Evolutionary conservation across 75 land plant species (phyloP).

Genomic region (Larix kaempferi): DNA sequence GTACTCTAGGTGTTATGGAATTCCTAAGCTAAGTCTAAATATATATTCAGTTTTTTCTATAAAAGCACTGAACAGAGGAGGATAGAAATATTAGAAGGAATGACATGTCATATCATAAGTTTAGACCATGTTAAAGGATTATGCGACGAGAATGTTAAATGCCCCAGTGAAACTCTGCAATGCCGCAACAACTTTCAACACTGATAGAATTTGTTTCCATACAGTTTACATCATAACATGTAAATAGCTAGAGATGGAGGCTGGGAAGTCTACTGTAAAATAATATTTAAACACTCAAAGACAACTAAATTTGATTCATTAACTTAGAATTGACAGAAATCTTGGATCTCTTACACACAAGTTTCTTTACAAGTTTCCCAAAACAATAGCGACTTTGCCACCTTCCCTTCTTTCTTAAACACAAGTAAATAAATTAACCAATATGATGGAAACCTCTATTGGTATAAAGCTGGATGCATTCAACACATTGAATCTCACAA

Average conservation of each 20-base stretch:
- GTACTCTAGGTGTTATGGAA: neutral
- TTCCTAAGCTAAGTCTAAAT: neutral
- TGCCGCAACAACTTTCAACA: neutral
- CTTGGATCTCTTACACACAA: slow-evolving; percentile 6
- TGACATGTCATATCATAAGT: neutral
- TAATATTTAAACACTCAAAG: neutral
- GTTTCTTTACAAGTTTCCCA: too few species aligned
- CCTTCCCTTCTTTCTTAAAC: neutral
- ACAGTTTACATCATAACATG: neutral
- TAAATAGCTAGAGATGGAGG: neutral
- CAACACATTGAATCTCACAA: neutral
- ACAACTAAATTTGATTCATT: neutral
- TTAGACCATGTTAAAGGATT: neutral
- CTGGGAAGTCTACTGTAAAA: neutral
- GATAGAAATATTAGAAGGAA: neutral
- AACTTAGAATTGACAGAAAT: neutral
- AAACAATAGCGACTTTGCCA: neutral
- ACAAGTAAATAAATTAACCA: neutral
- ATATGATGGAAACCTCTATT: neutral
- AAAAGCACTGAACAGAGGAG: neutral
- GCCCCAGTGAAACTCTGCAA: neutral
- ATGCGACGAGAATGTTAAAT: neutral
- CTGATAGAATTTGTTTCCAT: neutral
- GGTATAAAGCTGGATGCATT: neutral
- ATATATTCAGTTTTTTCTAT: too few species aligned